These are phyloP conservation scores for Prosopis cineraria DNA, from an alignment of 306 rosid genomes.

Conservation along the genomic window DNA sequence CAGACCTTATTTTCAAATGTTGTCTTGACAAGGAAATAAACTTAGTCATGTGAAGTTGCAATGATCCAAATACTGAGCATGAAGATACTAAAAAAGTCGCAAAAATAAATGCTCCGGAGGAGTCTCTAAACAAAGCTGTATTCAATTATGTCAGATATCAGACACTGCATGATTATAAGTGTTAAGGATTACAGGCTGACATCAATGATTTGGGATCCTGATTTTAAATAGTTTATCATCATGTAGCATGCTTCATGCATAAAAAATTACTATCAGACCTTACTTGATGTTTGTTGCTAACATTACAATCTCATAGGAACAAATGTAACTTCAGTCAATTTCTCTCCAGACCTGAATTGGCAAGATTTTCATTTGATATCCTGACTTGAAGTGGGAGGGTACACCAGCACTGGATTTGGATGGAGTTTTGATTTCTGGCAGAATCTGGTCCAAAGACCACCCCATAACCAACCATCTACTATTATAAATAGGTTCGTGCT, in stretches of 20 bases:
- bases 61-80: not conserved
- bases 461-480: not conserved
- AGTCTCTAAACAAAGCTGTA: slow-evolving; percentile 2
- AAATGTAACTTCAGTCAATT: not conserved
- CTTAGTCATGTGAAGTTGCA: not conserved
- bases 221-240: not conserved
- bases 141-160: not conserved
- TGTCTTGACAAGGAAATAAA: slow-evolving; percentile 3
- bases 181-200: not conserved
- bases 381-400: not conserved
- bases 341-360: not conserved
- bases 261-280: not conserved
- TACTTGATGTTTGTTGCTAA: not conserved
- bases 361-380: not conserved
- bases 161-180: not conserved
- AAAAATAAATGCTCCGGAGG: not conserved
- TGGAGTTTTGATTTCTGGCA: not conserved
- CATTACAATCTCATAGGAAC: not conserved
- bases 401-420: not conserved
- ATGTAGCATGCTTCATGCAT: not conserved
- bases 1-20: slow-evolving; percentile 17
- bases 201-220: not conserved
- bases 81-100: slow-evolving; percentile 1
- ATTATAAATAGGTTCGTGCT: not conserved
- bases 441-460: not conserved